phyloP scores from a whole-genome alignment of 2,329 filamentous ascomycete species.

The Pezicula rhizophila region DNA sequence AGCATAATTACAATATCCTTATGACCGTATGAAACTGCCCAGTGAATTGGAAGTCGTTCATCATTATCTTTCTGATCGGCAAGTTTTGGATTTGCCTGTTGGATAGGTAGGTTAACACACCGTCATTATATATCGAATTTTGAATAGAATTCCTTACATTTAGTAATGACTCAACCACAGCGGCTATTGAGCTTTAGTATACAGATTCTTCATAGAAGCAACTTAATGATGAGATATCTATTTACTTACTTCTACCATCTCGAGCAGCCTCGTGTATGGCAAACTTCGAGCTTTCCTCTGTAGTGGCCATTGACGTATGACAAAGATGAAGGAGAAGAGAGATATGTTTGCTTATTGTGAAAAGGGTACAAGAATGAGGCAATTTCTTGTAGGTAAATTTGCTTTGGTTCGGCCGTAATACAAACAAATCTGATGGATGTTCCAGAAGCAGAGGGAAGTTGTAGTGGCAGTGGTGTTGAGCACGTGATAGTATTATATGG shows the following conservation, averaged over 20 bases:
- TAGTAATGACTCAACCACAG: conserved; percentile 68
- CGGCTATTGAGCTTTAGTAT: conserved; percentile 41
- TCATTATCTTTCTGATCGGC: conserved; percentile 72
- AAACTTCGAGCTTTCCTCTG: conserved; percentile 54
- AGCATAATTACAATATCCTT: conserved; percentile 69
- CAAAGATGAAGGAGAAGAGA: neutral
- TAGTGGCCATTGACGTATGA: conserved; percentile 2
- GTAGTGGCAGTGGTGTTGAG: too few species aligned
- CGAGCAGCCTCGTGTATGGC: conserved; percentile 83
- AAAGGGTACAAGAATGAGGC: neutral
- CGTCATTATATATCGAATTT: neutral
- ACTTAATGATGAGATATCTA: conserved; percentile 6
- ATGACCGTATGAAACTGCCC: conserved; percentile 82
- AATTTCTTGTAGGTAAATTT: too few species aligned
- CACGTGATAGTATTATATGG: too few species aligned
- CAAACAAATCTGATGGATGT: too few species aligned
- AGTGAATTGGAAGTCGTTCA: conserved; percentile 85
- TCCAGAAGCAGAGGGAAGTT: too few species aligned
- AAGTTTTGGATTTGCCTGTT: conserved; percentile 72
- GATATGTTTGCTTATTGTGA: neutral
- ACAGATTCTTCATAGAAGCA: conserved; percentile 11
- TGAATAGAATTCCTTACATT: conserved; percentile 41
- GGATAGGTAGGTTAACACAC: conserved; percentile 2
- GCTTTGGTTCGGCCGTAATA: too few species aligned
- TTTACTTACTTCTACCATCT: conserved; percentile 68